phyloP scores from a whole-genome alignment of 176 grass and related monocot genomes.

The Thalia dealbata region DNA sequence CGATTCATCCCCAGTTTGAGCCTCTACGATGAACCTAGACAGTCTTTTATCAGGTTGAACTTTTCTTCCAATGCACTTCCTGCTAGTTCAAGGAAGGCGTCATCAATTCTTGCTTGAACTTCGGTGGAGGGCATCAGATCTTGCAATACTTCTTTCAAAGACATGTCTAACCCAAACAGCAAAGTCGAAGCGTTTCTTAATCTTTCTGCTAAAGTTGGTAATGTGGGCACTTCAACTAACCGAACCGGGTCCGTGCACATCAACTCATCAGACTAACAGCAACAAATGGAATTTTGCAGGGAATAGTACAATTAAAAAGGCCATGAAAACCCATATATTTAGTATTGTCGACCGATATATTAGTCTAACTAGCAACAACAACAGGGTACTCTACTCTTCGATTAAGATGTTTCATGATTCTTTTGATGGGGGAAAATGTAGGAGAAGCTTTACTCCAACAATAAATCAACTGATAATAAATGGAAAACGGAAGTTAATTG shows the following conservation, averaged over 20 bases:
- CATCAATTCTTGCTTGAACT: constrained; percentile 84
- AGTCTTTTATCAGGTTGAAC: constrained; percentile 52
- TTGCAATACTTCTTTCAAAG: constrained; percentile 49
- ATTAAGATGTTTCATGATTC: background rate
- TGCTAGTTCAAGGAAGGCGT: constrained; percentile 61
- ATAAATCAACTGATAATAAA: background rate
- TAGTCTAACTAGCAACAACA: no score
- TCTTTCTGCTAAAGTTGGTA: constrained; percentile 40
- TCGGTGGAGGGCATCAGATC: constrained; percentile 40
- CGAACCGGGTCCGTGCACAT: constrained; percentile 65
- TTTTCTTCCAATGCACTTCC: constrained; percentile 43
- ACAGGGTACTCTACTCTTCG: background rate
- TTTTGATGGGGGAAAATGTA: no score
- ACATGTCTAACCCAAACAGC: constrained; percentile 56
- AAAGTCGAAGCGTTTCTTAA: constrained; percentile 49
- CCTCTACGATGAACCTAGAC: constrained; percentile 31
- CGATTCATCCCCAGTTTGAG: background rate
- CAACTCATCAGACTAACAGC: constrained; percentile 68
- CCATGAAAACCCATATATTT: no score
- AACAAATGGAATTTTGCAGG: no score
- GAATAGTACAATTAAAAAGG: no score
- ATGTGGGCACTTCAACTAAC: constrained; percentile 80
- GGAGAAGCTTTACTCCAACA: background rate
- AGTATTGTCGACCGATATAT: no score
- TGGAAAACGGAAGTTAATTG: background rate